Evolutionary conservation across 192 early-diverging fungal species (phyloP), one percentile per base, ranked within the genome.

Genomic region (Linnemannia elongata): DNA sequence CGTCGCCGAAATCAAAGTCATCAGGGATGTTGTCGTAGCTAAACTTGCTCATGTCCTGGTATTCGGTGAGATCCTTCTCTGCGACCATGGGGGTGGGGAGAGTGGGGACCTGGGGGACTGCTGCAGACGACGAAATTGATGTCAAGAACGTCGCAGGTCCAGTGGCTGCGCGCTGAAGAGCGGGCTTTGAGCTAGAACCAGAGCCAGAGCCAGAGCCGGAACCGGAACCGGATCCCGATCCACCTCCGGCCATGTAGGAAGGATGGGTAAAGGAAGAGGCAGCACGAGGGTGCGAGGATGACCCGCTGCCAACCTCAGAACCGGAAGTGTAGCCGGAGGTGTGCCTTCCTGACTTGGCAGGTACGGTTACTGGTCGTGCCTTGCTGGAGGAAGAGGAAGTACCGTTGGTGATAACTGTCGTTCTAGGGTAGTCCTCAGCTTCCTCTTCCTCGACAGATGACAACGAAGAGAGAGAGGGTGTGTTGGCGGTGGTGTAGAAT

Each of bases 1-100:
- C 49, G 35, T 78, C 84, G 5, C 84, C 84, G 44, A 81, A 87
- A 52, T 87, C 84, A 81, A 87, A 87, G 55, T 81, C 84, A 6
- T 45, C 79, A 12, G 84, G 84, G 63, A 87, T 69, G 35, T 79
- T 60, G 24, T 87, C 84, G 75, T 87, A 87, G 39, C 84, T 60
- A 38, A 69, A 77, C 6, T 60, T 60, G 22, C 42, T 72, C 27
- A 85, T 10, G 41, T 87, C 84, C 3, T 74, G 82, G 12, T 47
- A 30, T 13, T 41, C 33, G 36, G 30, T 36, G 39, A 49, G 33
- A 30, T 70, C 45, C 36, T 72, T 66, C 18, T 73, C 69, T 18
- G 38, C 20, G 20, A 35, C 7, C 33, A 42, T 30, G 33, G 78
- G 24, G 13, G 30, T 44, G 6, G 75, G 69, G 69, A 68, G 30